These are phyloP conservation scores for Cystobasidium ongulense DNA, from an alignment of 768 basidiomycete species.

Conservation along the genomic window DNA sequence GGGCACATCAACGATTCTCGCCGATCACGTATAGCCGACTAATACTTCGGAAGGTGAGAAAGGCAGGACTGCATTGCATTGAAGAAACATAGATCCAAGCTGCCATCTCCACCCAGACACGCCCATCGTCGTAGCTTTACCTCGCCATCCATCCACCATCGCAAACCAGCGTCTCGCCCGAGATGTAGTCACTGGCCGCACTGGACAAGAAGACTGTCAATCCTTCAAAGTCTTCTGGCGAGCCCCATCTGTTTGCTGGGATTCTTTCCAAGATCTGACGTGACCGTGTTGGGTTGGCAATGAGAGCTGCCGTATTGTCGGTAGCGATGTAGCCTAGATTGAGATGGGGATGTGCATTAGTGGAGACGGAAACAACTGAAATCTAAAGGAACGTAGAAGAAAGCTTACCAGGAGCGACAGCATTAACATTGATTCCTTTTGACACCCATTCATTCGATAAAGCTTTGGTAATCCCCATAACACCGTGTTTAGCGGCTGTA, in stretches of 20 bases:
- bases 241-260: constrained; percentile 59
- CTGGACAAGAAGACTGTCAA: constrained; percentile 64
- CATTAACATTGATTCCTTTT: constrained; percentile 84
- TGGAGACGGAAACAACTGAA: background rate
- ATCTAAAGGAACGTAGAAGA: background rate
- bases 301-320: constrained; percentile 69
- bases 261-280: constrained; percentile 56
- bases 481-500: constrained; percentile 50
- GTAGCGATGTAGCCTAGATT: constrained; percentile 59
- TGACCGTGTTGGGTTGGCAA: constrained; percentile 57
- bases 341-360: no score
- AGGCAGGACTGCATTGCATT: no score
- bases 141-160: constrained; percentile 55
- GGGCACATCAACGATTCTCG: no score
- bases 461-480: constrained; percentile 61
- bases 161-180: constrained; percentile 62
- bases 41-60: no score
- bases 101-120: no score
- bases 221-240: constrained; percentile 63
- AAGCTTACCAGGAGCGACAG: constrained; percentile 55
- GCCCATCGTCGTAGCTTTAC: no score
- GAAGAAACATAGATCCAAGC: no score
- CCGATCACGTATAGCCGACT: no score
- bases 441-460: constrained; percentile 88
- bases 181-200: constrained; percentile 61